phyloP scores from a whole-genome alignment of 331 rosid species.

The Stylosanthes scabra region DNA sequence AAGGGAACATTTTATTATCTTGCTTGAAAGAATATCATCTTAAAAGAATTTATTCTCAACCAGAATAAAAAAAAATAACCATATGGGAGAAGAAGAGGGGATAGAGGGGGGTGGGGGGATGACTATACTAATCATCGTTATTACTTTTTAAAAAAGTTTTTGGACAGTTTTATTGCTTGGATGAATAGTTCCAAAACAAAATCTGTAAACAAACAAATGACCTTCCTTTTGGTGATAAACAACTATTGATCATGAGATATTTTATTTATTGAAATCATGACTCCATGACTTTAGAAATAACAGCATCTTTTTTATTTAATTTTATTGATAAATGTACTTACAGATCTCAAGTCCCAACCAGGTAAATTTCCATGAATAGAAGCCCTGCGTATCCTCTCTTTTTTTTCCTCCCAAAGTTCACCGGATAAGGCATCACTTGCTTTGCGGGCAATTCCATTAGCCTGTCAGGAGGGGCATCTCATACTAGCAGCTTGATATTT shows the following conservation, averaged over 20 bases:
- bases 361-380: constrained; percentile 71
- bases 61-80: constrained; percentile 18
- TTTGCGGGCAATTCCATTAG: constrained; percentile 72
- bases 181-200: constrained; percentile 25
- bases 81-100: constrained; percentile 20
- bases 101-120: too few relatives aligned
- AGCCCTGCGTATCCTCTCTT: constrained; percentile 81
- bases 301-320: not conserved
- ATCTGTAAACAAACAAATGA: constrained; percentile 9
- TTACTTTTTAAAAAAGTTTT: too few relatives aligned
- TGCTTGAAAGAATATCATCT: constrained; percentile 22
- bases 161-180: not conserved
- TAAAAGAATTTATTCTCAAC: constrained; percentile 29
- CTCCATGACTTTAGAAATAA: constrained; percentile 18
- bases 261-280: not conserved
- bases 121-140: not conserved
- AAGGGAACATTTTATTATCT: constrained; percentile 31
- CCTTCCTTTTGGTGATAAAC: not conserved
- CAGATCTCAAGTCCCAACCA: constrained; percentile 97
- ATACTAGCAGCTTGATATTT: constrained; percentile 33
- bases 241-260: constrained; percentile 13
- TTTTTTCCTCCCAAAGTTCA: constrained; percentile 95
- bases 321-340: constrained; percentile 54
- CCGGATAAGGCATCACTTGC: constrained; percentile 98
- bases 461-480: constrained; percentile 51